phyloP scores from a whole-genome alignment of 2,329 filamentous ascomycete genomes.

The Stenocarpella maydis region DNA sequence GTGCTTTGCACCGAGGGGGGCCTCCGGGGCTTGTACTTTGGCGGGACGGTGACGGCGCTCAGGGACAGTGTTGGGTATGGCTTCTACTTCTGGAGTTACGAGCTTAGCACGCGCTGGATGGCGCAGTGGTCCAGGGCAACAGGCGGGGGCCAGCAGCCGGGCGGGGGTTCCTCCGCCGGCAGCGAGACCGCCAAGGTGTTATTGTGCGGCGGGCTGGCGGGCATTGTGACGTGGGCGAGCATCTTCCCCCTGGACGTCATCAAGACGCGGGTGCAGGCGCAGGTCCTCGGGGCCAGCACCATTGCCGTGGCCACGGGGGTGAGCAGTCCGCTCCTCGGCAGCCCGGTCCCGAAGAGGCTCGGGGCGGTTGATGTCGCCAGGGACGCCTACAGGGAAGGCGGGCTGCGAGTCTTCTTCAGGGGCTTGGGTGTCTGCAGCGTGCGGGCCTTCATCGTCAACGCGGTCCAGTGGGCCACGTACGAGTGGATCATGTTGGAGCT shows the following conservation, averaged over 20 bases:
- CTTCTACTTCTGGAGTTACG: constrained; percentile 96
- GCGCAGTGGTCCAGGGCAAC: constrained; percentile 39
- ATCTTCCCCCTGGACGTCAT: constrained; percentile 92
- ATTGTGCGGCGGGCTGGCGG: constrained; percentile 86
- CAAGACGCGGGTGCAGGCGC: constrained; percentile 90
- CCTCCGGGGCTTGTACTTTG: constrained; percentile 78
- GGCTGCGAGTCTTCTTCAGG: constrained; percentile 71
- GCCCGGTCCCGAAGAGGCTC: constrained; percentile 43
- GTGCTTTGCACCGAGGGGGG: constrained; percentile 66
- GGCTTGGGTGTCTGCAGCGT: constrained; percentile 83
- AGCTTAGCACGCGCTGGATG: constrained; percentile 72
- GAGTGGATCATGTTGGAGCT: constrained; percentile 82
- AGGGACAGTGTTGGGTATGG: constrained; percentile 94
- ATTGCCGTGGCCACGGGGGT: constrained; percentile 38
- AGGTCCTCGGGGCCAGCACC: constrained; percentile 50
- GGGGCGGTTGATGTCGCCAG: constrained; percentile 71
- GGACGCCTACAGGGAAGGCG: constrained; percentile 71
- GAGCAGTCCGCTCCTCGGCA: constrained; percentile 42
- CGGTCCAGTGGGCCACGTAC: constrained; percentile 90
- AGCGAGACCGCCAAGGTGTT: constrained; percentile 70
- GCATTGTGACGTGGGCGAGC: constrained; percentile 86
- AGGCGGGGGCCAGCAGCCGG: not conserved
- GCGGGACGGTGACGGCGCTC: constrained; percentile 81
- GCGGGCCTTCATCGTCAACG: constrained; percentile 91
- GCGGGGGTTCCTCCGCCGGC: constrained; percentile 38